Evolutionary conservation across 2,329 filamentous ascomycete genomes (phyloP).

Genomic region (Clonostachys rosea): DNA sequence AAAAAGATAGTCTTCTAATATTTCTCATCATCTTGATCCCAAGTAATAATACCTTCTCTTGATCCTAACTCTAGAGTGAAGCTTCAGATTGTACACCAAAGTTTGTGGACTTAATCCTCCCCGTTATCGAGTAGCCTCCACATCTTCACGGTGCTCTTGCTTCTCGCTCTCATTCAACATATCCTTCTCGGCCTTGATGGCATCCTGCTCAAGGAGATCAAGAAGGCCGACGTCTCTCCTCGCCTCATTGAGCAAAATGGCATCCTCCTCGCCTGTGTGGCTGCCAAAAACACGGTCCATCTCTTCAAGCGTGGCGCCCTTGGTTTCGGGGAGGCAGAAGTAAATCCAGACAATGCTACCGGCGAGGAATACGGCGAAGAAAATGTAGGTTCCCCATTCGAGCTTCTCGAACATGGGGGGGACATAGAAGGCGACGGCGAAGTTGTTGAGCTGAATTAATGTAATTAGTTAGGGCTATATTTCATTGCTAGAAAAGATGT

Average conservation of each 20-base stretch:
- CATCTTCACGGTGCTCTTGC: too few relatives aligned
- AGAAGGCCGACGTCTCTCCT: constrained; percentile 13
- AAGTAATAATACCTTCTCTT: too few relatives aligned
- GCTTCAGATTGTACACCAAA: too few relatives aligned
- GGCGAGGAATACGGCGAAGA: constrained; percentile 52
- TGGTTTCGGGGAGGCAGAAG: constrained; percentile 49
- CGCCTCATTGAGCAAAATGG: constrained; percentile 11
- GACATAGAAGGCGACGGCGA: constrained; percentile 47
- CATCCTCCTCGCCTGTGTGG: constrained; percentile 20
- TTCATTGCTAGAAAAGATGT: too few relatives aligned
- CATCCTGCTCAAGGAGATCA: too few relatives aligned
- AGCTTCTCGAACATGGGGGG: constrained; percentile 52
- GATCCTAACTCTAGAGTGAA: too few relatives aligned
- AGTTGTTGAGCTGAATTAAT: constrained; percentile 44
- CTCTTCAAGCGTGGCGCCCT: constrained; percentile 45
- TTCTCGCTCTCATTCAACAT: too few relatives aligned
- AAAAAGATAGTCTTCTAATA: too few relatives aligned
- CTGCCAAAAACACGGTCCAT: constrained; percentile 47
- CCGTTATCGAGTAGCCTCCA: too few relatives aligned
- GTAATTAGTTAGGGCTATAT: constrained; percentile 47
- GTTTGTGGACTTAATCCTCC: too few relatives aligned
- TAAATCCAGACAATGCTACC: constrained; percentile 41
- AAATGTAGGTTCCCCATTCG: constrained; percentile 47
- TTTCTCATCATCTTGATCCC: too few relatives aligned
- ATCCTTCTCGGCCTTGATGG: too few relatives aligned